Conservation (phyloP, 768 basidiomycete genomes). For the Coprinopsis strossmayeri region DNA sequence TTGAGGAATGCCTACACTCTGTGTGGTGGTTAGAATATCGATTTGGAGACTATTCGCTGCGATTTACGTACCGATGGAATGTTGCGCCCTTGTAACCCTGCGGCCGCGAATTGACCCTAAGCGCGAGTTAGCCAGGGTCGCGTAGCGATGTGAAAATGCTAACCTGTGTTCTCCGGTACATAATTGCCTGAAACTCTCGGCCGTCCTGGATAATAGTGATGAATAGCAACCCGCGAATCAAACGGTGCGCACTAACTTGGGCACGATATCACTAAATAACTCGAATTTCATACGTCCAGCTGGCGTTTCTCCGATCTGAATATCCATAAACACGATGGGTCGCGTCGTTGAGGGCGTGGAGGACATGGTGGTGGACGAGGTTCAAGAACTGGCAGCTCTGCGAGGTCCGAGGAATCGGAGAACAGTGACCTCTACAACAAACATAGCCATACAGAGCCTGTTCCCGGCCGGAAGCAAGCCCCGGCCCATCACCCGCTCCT, state of each 20-base stretch:
- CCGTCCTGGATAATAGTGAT: constrained; percentile 55
- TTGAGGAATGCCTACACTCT: constrained; percentile 58
- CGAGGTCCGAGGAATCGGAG: background rate
- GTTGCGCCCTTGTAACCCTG: constrained; percentile 90
- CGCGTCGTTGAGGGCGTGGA: constrained; percentile 42
- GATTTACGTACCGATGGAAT: constrained; percentile 85
- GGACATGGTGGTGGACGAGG: constrained; percentile 6
- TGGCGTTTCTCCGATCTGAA: constrained; percentile 94
- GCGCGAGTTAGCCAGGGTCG: constrained; percentile 5
- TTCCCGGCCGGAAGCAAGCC: too few relatives aligned
- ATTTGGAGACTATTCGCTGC: too few relatives aligned
- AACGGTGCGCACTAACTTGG: constrained; percentile 57
- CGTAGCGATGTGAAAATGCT: constrained; percentile 10
- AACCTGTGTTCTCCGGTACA: constrained; percentile 97
- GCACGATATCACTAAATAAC: constrained; percentile 90
- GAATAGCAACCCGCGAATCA: constrained; percentile 4
- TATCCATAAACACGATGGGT: constrained; percentile 95
- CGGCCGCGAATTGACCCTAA: constrained; percentile 73
- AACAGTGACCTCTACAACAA: background rate
- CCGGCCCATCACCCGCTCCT: too few relatives aligned
- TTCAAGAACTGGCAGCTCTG: background rate
- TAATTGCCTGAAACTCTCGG: constrained; percentile 95
- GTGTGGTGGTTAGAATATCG: constrained; percentile 15
- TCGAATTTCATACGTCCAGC: constrained; percentile 97
- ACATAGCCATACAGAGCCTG: background rate